These are phyloP conservation scores for Talaromyces sp. DNA, from an alignment of 2,329 filamentous ascomycete species.

Conservation along the genomic window DNA sequence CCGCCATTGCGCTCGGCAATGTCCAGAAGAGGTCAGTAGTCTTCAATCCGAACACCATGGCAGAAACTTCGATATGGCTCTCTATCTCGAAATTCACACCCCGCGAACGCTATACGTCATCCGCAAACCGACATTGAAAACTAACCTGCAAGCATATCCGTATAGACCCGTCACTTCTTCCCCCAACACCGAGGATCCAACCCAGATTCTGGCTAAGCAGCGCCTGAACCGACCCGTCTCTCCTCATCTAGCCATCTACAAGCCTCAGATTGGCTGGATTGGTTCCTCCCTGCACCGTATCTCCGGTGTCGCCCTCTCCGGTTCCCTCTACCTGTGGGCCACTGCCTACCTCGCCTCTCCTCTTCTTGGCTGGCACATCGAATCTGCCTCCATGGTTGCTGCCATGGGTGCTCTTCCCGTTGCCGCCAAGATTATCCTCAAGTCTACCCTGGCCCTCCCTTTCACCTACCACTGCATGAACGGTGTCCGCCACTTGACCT, in stretches of 20 bases:
- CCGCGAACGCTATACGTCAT: conserved; percentile 33
- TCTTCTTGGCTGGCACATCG: conserved; percentile 70
- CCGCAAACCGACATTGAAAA: conserved; percentile 10
- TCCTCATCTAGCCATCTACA: conserved; percentile 86
- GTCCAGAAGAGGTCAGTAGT: conserved; percentile 48
- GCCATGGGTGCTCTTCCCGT: conserved; percentile 65
- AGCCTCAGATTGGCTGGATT: conserved; percentile 83
- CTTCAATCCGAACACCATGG: not conserved
- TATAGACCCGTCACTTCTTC: conserved; percentile 35
- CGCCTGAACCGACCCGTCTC: conserved; percentile 79
- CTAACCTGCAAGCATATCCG: conserved; percentile 16
- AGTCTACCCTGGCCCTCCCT: conserved; percentile 62
- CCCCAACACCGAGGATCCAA: conserved; percentile 37
- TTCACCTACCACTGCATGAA: conserved; percentile 72
- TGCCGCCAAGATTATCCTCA: conserved; percentile 61
- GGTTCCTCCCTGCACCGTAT: conserved; percentile 76
- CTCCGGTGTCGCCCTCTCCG: conserved; percentile 74
- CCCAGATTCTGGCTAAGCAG: conserved; percentile 73
- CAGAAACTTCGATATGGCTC: not conserved
- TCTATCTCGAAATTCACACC: not conserved
- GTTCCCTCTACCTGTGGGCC: conserved; percentile 77
- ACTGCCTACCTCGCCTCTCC: conserved; percentile 80
- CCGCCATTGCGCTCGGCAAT: conserved; percentile 47
- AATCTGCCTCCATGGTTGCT: conserved; percentile 65
- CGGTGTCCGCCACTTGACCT: conserved; percentile 71